phyloP scores from a whole-genome alignment of 441 rosid species.

The Metrosideros polymorpha region DNA sequence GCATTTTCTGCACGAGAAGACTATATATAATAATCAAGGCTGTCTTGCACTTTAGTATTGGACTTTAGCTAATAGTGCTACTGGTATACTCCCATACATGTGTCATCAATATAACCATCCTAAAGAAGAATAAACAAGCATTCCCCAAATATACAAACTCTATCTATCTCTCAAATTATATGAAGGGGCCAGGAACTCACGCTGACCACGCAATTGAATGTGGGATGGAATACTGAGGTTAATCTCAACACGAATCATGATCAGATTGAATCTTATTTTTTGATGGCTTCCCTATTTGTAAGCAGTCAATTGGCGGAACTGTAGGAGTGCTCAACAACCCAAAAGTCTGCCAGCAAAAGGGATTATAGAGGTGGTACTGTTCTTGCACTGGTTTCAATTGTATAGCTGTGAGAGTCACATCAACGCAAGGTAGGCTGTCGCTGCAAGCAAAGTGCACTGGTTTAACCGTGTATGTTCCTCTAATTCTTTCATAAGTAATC shows the following conservation, averaged over 20 bases:
- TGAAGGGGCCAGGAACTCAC: constrained; percentile 5
- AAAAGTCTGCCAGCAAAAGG: constrained; percentile 11
- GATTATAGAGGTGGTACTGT: constrained; percentile 5
- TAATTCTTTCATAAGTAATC: constrained; percentile 10
- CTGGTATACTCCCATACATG: not conserved
- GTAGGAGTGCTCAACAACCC: constrained; percentile 3
- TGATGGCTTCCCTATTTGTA: constrained; percentile 8
- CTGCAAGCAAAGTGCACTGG: constrained; percentile 11
- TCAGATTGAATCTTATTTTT: not conserved
- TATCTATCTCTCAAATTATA: not conserved
- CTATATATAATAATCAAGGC: not conserved
- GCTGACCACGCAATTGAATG: constrained; percentile 2
- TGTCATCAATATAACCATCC: not conserved
- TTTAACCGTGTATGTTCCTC: constrained; percentile 10
- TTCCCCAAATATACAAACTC: not conserved
- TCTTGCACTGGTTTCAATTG: constrained; percentile 5
- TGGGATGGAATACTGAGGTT: not conserved
- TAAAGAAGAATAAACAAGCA: not conserved
- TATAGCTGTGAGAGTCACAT: constrained; percentile 2
- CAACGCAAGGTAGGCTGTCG: constrained; percentile 6
- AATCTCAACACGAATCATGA: not conserved
- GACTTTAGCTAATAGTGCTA: not conserved
- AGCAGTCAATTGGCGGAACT: constrained; percentile 3
- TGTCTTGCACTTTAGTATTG: not conserved
- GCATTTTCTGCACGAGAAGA: not conserved